Base-by-base conservation (phyloP, 495 filamentous ascomycete genomes). In the Penicillium egyptiacum region DNA sequence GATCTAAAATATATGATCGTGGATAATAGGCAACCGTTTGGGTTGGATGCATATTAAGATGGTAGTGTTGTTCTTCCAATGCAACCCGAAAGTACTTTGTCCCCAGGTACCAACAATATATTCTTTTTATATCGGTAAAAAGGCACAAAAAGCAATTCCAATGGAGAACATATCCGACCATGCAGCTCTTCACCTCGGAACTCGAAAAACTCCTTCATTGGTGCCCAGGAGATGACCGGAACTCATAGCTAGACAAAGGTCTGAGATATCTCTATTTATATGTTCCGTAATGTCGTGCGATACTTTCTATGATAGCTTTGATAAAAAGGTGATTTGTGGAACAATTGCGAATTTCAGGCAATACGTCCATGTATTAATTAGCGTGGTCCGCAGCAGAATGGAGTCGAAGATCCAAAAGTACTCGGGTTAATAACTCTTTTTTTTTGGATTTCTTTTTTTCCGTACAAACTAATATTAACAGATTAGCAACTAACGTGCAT, bases 161-260 rank as follows among this genome's bases (percentile, higher is more conserved):
- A n/a, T 50, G 50, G 56, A 65, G 57, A 67, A 53, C 56, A 55
- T 65, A 33, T 67, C 58, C 61, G 61, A 55, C 63, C 54, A 51
- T 65, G 55, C 57, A 61, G 42, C 22, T 33, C 30, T 33, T 33
- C 10, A 10, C 42, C 17, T 41, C 39, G 41, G 40, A 42, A 42
- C 17, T 43, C 10, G 19, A 41, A 7, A 14, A 16, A n/a, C 30
- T 28, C 47, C 41, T 23, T 56, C 50, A 66, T 63, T 66, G 63
- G 63, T 66, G 63, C 63, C 63, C 63, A 63, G 63, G 3, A 3
- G 43, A 16, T 11, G 45, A 46, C 53, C 40, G 26, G 30, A 33
- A 11, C 30, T 33, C 11, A 33, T 33, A 33, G 26, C 26, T 28
- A 14, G 30, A 33, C 30, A 28, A 3, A 28, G 26, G 4, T 3